Evolutionary conservation across 129 eudicot genomes (phyloP), one percentile per base, ranked within the genome.

Genomic region (Apium graveolens): DNA sequence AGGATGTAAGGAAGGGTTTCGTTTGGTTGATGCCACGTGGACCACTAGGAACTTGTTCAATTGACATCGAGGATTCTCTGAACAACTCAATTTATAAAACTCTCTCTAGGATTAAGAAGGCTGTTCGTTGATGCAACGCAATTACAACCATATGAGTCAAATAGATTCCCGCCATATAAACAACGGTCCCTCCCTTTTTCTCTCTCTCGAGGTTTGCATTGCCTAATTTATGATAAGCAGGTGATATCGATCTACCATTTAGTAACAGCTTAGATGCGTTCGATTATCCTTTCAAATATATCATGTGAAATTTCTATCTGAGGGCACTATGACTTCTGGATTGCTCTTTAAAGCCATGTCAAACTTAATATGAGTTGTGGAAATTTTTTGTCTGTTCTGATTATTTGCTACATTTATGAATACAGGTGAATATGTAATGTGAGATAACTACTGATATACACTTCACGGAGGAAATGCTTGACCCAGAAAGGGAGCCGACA

Each of bases 11-110:
- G n/a, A 9, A 48, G 72, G 74, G 73, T 41, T n/a, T 26, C 21
- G 9, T 53, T 41, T 73, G 10, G 10, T 69, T 57, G 73, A 65
- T 76, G 80, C 80, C 78, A 81, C 73, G 27, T 76, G 78, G 81
- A 70, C 84, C 80, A 44, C 8, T 48, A 48, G 18, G 65, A 48
- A 12, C 41, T 75, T 75, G 45, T 46, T 75, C 45, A 34, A 75
- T 48, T 48, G 29, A n/a, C 51, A 53, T 29, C 5, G 44, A 32
- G 65, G 70, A 29, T 53, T 37, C 79, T 76, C 20, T 12, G 60
- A 55, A 76, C 71, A 76, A 38, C 71, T 76, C 71, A 51, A 48
- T 76, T 53, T 55, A n/a, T 27, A 53, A 55, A 29, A 35, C 46
- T 37, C 35, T 24, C 20, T 53, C 70, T 20, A 27, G 13, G 31